phyloP scores from a whole-genome alignment of 495 filamentous ascomycete genomes.

The Cercophora sp. region DNA sequence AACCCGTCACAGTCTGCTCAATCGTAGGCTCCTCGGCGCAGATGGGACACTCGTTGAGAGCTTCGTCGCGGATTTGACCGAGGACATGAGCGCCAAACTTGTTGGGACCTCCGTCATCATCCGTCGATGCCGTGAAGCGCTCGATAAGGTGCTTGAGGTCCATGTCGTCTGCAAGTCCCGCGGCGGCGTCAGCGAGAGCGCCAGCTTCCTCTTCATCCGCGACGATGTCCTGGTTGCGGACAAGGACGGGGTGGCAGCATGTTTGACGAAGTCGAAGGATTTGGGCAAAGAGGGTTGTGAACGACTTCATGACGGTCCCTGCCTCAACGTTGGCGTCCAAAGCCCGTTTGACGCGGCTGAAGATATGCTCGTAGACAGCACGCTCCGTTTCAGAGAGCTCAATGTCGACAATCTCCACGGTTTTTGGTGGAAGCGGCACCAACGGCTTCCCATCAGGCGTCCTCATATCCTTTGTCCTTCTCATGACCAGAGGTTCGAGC shows the following conservation, averaged over 20 bases:
- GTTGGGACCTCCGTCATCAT: conserved; percentile 60
- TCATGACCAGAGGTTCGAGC: conserved; percentile 88
- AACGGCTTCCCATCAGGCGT: conserved; percentile 84
- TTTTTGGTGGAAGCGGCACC: conserved; percentile 78
- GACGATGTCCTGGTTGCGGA: conserved; percentile 76
- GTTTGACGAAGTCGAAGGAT: conserved; percentile 90
- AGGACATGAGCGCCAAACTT: conserved; percentile 83
- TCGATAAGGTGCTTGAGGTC: conserved; percentile 82
- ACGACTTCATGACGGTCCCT: conserved; percentile 89
- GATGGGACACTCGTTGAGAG: conserved; percentile 85
- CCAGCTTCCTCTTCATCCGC: conserved; percentile 85
- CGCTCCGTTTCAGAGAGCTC: conserved; percentile 79
- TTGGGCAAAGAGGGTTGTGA: conserved; percentile 94
- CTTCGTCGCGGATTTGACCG: conserved; percentile 84
- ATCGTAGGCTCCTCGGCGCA: conserved; percentile 93
- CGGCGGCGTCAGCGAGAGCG: conserved; percentile 70
- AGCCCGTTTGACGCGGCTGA: conserved; percentile 71
- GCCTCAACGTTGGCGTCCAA: conserved; percentile 83
- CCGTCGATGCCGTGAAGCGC: conserved; percentile 68
- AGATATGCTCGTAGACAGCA: conserved; percentile 89
- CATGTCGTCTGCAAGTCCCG: conserved; percentile 91
- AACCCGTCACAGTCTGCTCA: conserved; percentile 87
- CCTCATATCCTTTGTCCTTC: conserved; percentile 96
- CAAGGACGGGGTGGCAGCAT: conserved; percentile 88
- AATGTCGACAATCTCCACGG: conserved; percentile 77